These are phyloP conservation scores for Flagelloscypha sp. DNA, from an alignment of 768 basidiomycete species.

Conservation along the genomic window DNA sequence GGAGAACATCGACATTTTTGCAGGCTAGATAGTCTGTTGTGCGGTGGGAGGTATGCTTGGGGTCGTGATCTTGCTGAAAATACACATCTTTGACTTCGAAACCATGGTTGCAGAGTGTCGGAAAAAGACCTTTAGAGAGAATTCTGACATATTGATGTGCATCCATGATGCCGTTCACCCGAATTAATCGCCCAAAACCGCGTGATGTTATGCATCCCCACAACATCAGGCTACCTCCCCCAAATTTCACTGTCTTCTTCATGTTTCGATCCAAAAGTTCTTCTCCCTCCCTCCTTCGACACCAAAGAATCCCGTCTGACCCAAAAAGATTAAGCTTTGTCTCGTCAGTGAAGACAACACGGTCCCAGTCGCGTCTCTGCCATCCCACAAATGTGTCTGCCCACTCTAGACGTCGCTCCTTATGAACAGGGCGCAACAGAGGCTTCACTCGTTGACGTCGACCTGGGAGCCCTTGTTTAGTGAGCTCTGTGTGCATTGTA, in stretches of 20 bases:
- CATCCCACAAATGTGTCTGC: conserved; percentile 7
- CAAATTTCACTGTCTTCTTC: conserved; percentile 19
- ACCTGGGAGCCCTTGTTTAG: conserved; percentile 13
- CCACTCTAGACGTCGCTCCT: conserved; percentile 13
- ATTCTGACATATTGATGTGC: conserved; percentile 18
- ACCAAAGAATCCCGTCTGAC: conserved; percentile 13
- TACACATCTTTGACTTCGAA: conserved; percentile 6
- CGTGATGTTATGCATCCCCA: conserved; percentile 22
- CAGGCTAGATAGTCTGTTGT: conserved; percentile 16
- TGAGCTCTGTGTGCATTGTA: conserved; percentile 13
- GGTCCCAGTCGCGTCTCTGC: conserved; percentile 11
- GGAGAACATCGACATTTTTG: conserved; percentile 16
- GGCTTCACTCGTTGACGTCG: conserved; percentile 18
- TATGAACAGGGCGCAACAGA: conserved; percentile 14
- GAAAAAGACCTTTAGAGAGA: conserved; percentile 16
- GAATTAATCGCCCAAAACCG: conserved; percentile 17
- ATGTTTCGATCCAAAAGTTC: conserved; percentile 15
- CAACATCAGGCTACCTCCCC: conserved; percentile 19
- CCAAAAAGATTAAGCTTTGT: conserved; percentile 16
- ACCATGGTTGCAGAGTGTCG: conserved; percentile 14
- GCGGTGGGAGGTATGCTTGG: conserved; percentile 15
- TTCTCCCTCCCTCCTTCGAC: conserved; percentile 16
- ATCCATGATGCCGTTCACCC: conserved; percentile 19
- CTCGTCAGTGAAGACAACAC: conserved; percentile 21
- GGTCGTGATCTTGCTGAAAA: conserved; percentile 23